Evolutionary conservation across 768 basidiomycete genomes (phyloP), one percentile per base, ranked within the genome.

Genomic region (Trametopsis cervina): DNA sequence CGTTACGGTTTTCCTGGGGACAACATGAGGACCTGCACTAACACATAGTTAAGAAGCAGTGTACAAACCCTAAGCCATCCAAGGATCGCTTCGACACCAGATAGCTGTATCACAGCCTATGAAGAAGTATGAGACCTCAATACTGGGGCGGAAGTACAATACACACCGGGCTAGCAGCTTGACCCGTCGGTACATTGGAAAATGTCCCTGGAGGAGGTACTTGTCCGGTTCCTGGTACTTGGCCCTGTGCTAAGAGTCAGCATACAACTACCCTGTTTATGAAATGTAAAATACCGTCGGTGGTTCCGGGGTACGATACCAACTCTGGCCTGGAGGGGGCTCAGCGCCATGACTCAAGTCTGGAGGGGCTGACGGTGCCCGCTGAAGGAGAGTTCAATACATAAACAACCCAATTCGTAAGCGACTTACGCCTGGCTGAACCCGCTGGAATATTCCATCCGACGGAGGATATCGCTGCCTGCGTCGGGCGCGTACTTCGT

Each of bases 1-100:
- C 84, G 4, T 78, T 63, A 3, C 83, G 83, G 62, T 85, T 88
- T 68, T 89, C 84, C 88, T 90, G 54, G 2, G 40, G 17, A 42
- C 45, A 45, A 42, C 44, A 55, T 51, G 42, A 54, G 17, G 52
- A 12, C 26, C 35, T 33, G 9, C 27, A 37, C 11, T 27, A 41
- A 46, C 27, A n/a, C n/a, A n/a, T n/a, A n/a, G n/a, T n/a, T 17
- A 43, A 41, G 15, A 21, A 49, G 18, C 11, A 21, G 11, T 52
- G 17, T n/a, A 56, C 75, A 54, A 56, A 85, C 86, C 48, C 85
- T 68, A 21, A 87, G 64, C 49, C 89, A 74, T 38, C 76, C 72
- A 72, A 90, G 75, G 47, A 89, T 69, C 0, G 82, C 80, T 44
- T 85, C 78, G 48, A 87, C 85, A 23, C 59, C 67, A 2, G 83